These are phyloP conservation scores for Theobroma grandiflorum DNA, from an alignment of 441 rosid species.

Conservation along the genomic window DNA sequence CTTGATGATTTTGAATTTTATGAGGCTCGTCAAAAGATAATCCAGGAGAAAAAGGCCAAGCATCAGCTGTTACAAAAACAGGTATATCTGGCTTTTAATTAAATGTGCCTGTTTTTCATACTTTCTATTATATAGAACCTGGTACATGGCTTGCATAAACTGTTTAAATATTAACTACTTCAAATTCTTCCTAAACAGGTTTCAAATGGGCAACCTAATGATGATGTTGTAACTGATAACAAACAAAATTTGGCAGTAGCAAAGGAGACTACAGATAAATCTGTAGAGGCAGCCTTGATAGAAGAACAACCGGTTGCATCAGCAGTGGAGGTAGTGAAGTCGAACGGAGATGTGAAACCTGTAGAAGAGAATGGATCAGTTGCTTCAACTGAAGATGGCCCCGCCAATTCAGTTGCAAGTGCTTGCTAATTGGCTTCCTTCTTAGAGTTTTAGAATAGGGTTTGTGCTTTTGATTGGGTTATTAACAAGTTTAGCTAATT, in stretches of 20 bases:
- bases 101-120: background rate
- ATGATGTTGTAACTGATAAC: conserved; percentile 24
- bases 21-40: conserved; percentile 74
- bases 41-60: conserved; percentile 80
- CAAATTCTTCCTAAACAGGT: conserved; percentile 41
- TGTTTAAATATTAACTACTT: background rate
- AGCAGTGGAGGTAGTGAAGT: conserved; percentile 25
- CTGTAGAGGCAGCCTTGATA: conserved; percentile 27
- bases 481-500: background rate
- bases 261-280: conserved; percentile 34
- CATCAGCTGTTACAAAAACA: conserved; percentile 70
- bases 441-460: background rate
- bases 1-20: conserved; percentile 95
- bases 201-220: conserved; percentile 45
- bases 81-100: conserved; percentile 35
- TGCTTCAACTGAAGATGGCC: conserved; percentile 33
- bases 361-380: conserved; percentile 43
- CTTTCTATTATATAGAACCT: background rate
- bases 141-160: background rate
- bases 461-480: conserved; percentile 14
- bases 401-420: conserved; percentile 42
- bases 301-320: conserved; percentile 29
- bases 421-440: conserved; percentile 47
- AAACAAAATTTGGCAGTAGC: conserved; percentile 31
- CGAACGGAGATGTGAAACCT: conserved; percentile 46